A percentile compares a stretch with the other conserved stretches of the same genome.
Conservation (phyloP, 495 filamentous ascomycete genomes). For the Penicillium daleae region DNA sequence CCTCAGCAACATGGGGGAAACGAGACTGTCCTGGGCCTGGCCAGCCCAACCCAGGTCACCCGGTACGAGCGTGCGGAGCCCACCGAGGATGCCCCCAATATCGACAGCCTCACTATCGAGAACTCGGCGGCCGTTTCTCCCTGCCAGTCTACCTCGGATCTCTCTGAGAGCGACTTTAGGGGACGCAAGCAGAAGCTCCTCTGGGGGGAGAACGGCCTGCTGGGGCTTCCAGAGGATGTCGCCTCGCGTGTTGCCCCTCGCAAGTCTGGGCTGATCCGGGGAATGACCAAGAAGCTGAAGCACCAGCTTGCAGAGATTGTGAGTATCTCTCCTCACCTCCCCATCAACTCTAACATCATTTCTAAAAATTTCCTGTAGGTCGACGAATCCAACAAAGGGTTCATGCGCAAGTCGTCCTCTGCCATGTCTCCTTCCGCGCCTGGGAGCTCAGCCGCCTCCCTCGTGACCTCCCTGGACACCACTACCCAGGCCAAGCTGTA, state of each 20-base stretch:
- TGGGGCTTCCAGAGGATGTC: neutral
- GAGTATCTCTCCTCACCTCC: neutral
- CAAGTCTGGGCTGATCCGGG: conserved; percentile 1
- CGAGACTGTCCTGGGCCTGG: neutral
- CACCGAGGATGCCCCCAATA: neutral
- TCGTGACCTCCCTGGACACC: conserved; percentile 48
- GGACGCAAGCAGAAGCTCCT: neutral
- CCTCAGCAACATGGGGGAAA: neutral
- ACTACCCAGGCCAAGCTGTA: conserved; percentile 55
- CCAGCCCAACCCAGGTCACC: no score
- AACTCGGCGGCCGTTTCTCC: neutral
- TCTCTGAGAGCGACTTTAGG: neutral
- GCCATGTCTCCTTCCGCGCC: neutral
- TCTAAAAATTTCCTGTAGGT: conserved; percentile 1
- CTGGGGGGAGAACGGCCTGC: conserved; percentile 4
- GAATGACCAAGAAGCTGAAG: conserved; percentile 8
- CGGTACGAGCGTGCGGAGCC: neutral
- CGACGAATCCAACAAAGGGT: neutral
- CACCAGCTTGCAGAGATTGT: neutral
- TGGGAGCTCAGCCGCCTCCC: conserved; percentile 18
- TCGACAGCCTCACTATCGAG: neutral
- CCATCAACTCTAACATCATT: neutral
- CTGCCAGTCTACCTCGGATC: neutral
- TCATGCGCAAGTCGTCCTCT: neutral
- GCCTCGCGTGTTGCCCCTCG: neutral